Evolutionary conservation across 306 rosid genomes (phyloP), one percentile per base, ranked within the genome.

Genomic region (Trifolium fragiferum): DNA sequence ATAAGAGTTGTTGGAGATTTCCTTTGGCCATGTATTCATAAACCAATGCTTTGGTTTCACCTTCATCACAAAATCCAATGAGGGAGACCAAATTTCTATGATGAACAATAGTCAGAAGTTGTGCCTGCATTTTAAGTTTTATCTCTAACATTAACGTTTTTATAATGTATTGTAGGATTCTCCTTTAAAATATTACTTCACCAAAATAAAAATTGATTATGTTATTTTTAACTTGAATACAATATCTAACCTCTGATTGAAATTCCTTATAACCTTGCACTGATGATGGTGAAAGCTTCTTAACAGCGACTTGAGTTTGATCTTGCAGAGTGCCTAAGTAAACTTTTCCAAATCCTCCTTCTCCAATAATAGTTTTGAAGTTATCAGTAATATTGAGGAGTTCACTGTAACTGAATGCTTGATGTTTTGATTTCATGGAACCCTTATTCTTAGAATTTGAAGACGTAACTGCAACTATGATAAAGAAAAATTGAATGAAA

Each of bases 281-380:
- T 35, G 90, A 80, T 10, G 85, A 72, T 0, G 38, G 4, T 11
- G 86, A 83, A n/a, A 83, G 83, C 14, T 74, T n/a, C 79, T 88
- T 86, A 8, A 77, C 82, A 20, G 86, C 89, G 8, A 87, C 87
- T 76, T 73, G 63, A 16, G 44, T 55, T 3, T 46, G 59, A 74
- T 81, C 77, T n/a, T 55, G 33, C 3, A 87, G 54, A 27, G 2
- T 12, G 1, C 86, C 90, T 1, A 18, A 20, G 41, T 84, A 81
- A 10, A 86, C 88, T 49, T 62, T 80, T 57, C 88, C 90, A 67
- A 87, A 84, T 47, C 88, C 90, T 27, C 90, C 87, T 68, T 43
- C 60, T 25, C 90, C 90, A 72, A 82, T 60, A 23, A 59, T 33
- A 3, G 75, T 83, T n/a, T 64, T 59, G 40, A 76, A 77, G 64